Conservation (phyloP, 2,329 filamentous ascomycete species). For the Scedosporium apiospermum region DNA sequence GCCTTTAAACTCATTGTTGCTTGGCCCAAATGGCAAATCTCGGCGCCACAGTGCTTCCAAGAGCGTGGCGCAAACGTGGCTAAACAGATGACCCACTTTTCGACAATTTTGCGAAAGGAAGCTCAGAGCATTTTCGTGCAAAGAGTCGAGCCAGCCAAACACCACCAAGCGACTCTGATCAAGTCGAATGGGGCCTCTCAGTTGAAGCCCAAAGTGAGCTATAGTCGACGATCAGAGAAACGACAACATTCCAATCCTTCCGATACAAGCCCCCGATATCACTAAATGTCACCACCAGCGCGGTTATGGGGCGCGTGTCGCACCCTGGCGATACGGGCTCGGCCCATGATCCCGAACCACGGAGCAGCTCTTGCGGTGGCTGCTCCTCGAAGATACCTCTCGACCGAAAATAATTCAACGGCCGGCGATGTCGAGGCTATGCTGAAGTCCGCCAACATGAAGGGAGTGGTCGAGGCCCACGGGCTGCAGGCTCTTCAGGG, state of each 20-base stretch:
- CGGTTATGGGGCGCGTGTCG: conserved; percentile 35
- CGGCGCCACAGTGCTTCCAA: background rate
- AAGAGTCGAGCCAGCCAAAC: background rate
- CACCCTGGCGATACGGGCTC: conserved; percentile 28
- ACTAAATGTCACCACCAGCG: conserved; percentile 44
- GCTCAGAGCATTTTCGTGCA: background rate
- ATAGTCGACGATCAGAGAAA: background rate
- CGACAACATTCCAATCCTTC: background rate
- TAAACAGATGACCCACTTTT: background rate
- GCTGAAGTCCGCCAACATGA: conserved; percentile 9
- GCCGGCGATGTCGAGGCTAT: conserved; percentile 5
- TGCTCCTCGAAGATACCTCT: conserved; percentile 15
- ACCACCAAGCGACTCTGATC: background rate
- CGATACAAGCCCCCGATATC: conserved; percentile 23
- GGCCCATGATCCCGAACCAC: conserved; percentile 18
- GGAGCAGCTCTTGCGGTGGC: conserved; percentile 16
- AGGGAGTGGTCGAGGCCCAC: conserved; percentile 8
- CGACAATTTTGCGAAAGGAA: conserved; percentile 5
- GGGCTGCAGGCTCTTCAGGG: conserved; percentile 14
- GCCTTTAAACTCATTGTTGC: too few species aligned
- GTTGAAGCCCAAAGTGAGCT: background rate
- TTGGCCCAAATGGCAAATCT: background rate
- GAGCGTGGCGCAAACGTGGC: background rate
- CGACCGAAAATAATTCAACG: conserved; percentile 13
- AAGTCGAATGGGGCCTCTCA: background rate